phyloP scores from a whole-genome alignment of 1,284 basidiomycete species.

The Vanrija sp. region DNA sequence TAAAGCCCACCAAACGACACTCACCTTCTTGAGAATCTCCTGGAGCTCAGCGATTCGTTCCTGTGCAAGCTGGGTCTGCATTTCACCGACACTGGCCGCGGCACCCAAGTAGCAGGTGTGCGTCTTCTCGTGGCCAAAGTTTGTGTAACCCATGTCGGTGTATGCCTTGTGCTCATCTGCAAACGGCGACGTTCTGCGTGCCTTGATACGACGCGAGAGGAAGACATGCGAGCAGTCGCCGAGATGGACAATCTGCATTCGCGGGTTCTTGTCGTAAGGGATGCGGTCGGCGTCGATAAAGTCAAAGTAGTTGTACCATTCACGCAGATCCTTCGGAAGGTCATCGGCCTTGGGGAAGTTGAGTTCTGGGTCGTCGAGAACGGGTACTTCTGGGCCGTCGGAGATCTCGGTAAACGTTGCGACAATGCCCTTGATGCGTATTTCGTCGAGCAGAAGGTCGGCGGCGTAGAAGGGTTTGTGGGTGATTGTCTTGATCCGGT shows the following conservation, averaged over 20 bases:
- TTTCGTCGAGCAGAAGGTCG: constrained; percentile 72
- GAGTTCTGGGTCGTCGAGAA: not conserved
- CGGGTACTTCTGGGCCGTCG: not conserved
- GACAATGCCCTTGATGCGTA: constrained; percentile 74
- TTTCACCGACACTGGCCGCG: constrained; percentile 59
- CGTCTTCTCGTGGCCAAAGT: constrained; percentile 83
- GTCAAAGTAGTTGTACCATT: constrained; percentile 79
- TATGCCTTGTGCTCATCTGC: constrained; percentile 14
- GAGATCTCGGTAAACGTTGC: constrained; percentile 69
- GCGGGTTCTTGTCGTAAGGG: constrained; percentile 56
- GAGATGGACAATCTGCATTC: constrained; percentile 66
- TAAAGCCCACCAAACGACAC: not conserved
- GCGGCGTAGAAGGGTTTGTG: constrained; percentile 92
- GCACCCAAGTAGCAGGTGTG: constrained; percentile 80
- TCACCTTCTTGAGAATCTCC: constrained; percentile 5
- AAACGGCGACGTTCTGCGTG: constrained; percentile 43
- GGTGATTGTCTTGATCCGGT: constrained; percentile 25
- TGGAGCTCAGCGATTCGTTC: constrained; percentile 51
- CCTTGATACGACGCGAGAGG: constrained; percentile 63
- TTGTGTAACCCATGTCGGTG: constrained; percentile 53
- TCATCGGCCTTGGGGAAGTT: constrained; percentile 27
- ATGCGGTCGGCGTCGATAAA: constrained; percentile 76
- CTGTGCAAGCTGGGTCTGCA: constrained; percentile 65
- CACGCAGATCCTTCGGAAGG: constrained; percentile 39
- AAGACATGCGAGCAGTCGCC: constrained; percentile 77